A percentile compares a stretch with the other conserved stretches of the same genome.
Conservation (phyloP, 352 stramenopile genomes). For the Phytophthora capsici region DNA sequence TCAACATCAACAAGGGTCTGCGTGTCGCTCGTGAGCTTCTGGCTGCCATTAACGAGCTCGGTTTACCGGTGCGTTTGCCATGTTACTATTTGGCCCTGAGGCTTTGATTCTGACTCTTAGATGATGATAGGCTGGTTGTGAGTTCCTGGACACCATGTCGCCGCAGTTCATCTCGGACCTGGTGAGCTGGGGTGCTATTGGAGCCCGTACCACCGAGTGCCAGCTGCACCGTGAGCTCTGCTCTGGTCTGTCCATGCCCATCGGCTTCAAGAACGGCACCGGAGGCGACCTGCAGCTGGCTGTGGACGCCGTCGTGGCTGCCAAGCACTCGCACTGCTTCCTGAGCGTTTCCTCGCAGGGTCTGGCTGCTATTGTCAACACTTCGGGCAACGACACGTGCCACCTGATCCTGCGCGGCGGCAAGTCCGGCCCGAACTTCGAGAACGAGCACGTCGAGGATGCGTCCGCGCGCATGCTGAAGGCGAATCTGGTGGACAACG, state of each 20-base stretch:
- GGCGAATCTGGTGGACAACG: conserved; percentile 79
- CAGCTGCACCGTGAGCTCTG: conserved; percentile 91
- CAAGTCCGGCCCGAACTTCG: conserved; percentile 86
- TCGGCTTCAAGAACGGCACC: conserved; percentile 94
- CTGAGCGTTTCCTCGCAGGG: conserved; percentile 89
- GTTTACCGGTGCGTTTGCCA: conserved; percentile 53
- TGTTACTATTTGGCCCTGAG: background rate
- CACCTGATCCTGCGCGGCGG: conserved; percentile 91
- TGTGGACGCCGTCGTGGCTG: conserved; percentile 85
- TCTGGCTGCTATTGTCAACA: conserved; percentile 89
- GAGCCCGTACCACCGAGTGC: conserved; percentile 90
- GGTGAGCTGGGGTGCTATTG: conserved; percentile 91
- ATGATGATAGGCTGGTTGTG: conserved; percentile 57
- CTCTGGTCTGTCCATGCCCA: conserved; percentile 89
- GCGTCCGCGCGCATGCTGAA: conserved; percentile 85
- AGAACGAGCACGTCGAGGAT: conserved; percentile 84
- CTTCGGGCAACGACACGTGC: conserved; percentile 85
- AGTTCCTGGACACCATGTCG: conserved; percentile 93
- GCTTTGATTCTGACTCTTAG: conserved; percentile 6
- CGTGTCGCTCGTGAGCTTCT: conserved; percentile 84
- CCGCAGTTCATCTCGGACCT: conserved; percentile 92
- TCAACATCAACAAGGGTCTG: conserved; percentile 93
- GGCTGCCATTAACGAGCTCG: conserved; percentile 87
- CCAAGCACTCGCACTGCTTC: conserved; percentile 88
- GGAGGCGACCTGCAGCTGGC: conserved; percentile 86